Percentiles rank a stretch among this genome's conserved stretches.
These are phyloP conservation scores for Diddensiella transvaalensis DNA, from an alignment of 805 yeast genomes.

Conservation along the genomic window DNA sequence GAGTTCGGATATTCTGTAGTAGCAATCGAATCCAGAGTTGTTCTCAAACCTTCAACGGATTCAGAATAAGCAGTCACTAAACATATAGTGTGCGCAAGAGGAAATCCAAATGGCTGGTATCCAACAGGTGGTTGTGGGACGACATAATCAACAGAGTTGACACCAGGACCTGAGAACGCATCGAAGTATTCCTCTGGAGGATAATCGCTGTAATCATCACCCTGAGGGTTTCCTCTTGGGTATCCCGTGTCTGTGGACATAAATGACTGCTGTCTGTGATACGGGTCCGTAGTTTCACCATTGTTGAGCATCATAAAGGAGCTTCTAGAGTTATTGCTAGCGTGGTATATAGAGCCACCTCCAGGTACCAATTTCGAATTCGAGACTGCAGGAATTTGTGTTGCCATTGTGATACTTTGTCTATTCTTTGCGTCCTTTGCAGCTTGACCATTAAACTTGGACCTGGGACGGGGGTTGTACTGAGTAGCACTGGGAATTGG, in stretches of 20 bases:
- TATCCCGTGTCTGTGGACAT: constrained; percentile 26
- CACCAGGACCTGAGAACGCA: constrained; percentile 8
- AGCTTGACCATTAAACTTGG: constrained; percentile 11
- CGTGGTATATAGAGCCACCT: constrained; percentile 28
- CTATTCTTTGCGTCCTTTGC: constrained; percentile 17
- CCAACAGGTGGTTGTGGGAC: constrained; percentile 89
- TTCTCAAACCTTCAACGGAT: constrained; percentile 78
- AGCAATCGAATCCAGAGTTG: constrained; percentile 89
- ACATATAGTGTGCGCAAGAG: constrained; percentile 70
- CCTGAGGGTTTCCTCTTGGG: constrained; percentile 22
- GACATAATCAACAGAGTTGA: constrained; percentile 41
- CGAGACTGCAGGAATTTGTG: constrained; percentile 31
- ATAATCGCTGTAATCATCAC: constrained; percentile 4
- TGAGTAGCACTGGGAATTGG: constrained; percentile 43
- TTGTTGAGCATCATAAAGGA: constrained; percentile 19
- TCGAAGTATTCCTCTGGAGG: constrained; percentile 2
- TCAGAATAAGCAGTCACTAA: constrained; percentile 94
- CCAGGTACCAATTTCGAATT: constrained; percentile 33
- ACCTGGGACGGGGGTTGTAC: constrained; percentile 22
- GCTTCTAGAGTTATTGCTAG: constrained; percentile 24
- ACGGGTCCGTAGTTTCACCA: constrained; percentile 9
- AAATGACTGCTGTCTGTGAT: constrained; percentile 15
- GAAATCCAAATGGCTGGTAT: constrained; percentile 81
- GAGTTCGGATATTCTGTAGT: constrained; percentile 95
- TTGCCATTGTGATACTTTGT: constrained; percentile 31